A percentile compares a stretch with the other conserved stretches of the same genome.
phyloP scores from a whole-genome alignment of 345 rosid species.

The Toxicodendron radicans region DNA sequence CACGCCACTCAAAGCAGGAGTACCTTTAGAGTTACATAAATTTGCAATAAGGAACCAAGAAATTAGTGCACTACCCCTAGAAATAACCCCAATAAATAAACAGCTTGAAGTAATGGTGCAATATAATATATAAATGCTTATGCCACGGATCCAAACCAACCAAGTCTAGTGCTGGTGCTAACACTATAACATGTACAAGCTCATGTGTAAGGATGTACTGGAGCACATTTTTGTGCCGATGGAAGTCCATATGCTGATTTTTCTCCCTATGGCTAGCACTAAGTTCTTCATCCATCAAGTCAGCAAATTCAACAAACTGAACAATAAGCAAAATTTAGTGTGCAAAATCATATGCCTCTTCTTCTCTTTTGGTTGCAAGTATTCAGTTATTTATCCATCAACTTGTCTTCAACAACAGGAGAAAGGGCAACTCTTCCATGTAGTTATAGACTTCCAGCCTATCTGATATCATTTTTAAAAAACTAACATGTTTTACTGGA shows the following conservation, averaged over 20 bases:
- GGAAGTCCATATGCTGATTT: background rate
- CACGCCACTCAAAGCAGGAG: background rate
- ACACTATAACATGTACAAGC: background rate
- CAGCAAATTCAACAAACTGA: background rate
- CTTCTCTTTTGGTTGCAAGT: background rate
- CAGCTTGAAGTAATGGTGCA: background rate
- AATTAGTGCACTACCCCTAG: background rate
- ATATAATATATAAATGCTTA: background rate
- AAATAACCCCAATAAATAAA: background rate
- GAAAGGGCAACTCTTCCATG: background rate
- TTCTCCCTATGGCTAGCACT: background rate
- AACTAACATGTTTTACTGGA: background rate
- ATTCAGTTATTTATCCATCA: background rate
- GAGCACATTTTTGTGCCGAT: background rate
- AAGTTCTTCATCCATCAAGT: background rate
- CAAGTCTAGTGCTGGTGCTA: background rate
- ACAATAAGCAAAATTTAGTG: background rate
- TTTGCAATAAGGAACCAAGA: background rate
- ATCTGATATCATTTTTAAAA: background rate
- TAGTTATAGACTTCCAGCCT: background rate
- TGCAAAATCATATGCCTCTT: background rate
- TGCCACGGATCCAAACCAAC: background rate
- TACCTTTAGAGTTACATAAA: background rate
- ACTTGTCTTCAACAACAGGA: background rate
- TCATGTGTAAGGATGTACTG: background rate